Evolutionary conservation across 202 grass and related monocot species (phyloP).

Genomic region (Elaeis oleifera): DNA sequence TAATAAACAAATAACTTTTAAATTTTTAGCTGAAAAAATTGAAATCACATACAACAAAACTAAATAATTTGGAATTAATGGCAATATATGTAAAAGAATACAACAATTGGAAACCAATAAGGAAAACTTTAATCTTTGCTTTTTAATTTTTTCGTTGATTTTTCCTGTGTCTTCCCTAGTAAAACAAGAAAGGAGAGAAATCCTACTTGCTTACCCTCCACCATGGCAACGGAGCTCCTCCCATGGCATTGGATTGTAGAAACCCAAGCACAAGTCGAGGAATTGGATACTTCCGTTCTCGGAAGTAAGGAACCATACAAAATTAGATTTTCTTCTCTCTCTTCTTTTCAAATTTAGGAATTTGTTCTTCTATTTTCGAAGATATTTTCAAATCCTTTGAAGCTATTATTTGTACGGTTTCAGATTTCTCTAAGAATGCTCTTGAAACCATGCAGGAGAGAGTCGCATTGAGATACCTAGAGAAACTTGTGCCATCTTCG

Average conservation of each 20-base stretch:
- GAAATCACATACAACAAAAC: too few relatives aligned
- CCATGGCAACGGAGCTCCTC: background rate
- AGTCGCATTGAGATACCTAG: conserved; percentile 26
- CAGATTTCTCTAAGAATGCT: conserved; percentile 15
- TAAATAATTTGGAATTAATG: too few relatives aligned
- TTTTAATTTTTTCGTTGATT: too few relatives aligned
- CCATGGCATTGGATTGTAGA: conserved; percentile 20
- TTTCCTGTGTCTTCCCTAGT: too few relatives aligned
- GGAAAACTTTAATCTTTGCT: too few relatives aligned
- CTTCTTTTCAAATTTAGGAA: background rate
- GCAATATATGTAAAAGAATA: too few relatives aligned
- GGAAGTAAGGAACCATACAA: conserved; percentile 8
- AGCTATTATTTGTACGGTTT: conserved; percentile 1
- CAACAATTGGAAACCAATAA: too few relatives aligned
- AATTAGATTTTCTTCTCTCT: background rate
- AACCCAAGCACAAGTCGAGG: conserved; percentile 24
- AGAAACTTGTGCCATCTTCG: background rate
- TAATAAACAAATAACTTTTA: too few relatives aligned
- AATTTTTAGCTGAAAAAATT: too few relatives aligned
- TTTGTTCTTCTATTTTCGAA: background rate
- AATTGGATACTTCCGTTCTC: conserved; percentile 11
- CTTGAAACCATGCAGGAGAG: conserved; percentile 8
- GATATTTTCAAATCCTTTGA: background rate
- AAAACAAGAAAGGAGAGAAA: too few relatives aligned
- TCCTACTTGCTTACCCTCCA: too few relatives aligned